A percentile compares a stretch with the other conserved stretches of the same genome.
phyloP scores from a whole-genome alignment of 257 asterid genomes.

The Solanum etuberosum region DNA sequence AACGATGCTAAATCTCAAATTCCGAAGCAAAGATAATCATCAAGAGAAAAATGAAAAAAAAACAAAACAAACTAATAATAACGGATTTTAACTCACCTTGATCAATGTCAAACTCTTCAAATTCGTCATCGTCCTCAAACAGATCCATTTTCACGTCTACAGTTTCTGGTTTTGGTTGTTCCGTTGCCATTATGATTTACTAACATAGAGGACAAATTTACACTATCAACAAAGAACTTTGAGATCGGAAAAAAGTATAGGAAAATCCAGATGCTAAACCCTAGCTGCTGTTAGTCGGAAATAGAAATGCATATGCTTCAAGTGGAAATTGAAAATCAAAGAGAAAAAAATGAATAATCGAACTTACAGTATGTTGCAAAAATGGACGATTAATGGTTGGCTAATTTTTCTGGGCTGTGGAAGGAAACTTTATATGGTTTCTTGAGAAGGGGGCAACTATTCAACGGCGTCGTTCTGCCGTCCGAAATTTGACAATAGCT shows the following conservation, averaged over 20 bases:
- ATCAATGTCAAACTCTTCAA: slow-evolving; percentile 72
- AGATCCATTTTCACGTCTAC: slow-evolving; percentile 67
- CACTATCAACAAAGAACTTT: neutral
- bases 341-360: neutral
- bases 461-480: no score
- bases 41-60: neutral
- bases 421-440: neutral
- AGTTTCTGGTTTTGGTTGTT: slow-evolving; percentile 46
- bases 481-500: no score
- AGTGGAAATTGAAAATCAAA: neutral
- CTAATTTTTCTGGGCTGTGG: neutral
- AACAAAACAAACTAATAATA: neutral
- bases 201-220: neutral
- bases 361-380: neutral
- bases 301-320: neutral
- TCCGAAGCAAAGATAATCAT: neutral
- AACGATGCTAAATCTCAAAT: neutral
- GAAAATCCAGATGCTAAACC: neutral
- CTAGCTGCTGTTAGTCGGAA: neutral
- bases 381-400: neutral
- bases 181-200: slow-evolving; percentile 45
- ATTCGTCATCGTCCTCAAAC: slow-evolving; percentile 81
- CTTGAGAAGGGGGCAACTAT: neutral
- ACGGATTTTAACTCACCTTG: slow-evolving; percentile 22
- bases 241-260: neutral